Conservation (phyloP, 805 yeast species). For the Middelhovenomyces tepae region DNA sequence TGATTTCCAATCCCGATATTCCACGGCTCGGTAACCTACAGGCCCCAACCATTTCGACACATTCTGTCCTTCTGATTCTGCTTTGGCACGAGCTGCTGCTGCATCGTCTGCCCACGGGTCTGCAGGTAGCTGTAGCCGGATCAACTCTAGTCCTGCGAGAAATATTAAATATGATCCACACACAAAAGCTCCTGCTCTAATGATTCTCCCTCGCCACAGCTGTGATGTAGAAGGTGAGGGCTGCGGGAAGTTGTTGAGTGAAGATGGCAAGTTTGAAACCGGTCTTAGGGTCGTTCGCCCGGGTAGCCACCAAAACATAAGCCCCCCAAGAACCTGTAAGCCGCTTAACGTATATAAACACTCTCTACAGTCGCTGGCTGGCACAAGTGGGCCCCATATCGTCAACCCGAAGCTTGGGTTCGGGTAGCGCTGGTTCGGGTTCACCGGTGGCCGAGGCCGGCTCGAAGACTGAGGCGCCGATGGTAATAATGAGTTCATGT, state of each 20-base stretch:
- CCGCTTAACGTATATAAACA: slow-evolving; percentile 48
- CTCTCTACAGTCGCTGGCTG: slow-evolving; percentile 55
- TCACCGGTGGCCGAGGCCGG: too few species aligned
- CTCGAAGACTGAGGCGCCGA: too few species aligned
- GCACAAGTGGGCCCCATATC: slow-evolving; percentile 65
- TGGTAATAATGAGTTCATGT: too few species aligned
- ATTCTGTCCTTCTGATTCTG: slow-evolving; percentile 38
- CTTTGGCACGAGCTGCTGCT: slow-evolving; percentile 40
- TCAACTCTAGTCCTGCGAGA: slow-evolving; percentile 47
- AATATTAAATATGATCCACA: slow-evolving; percentile 43
- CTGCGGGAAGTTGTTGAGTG: slow-evolving; percentile 1
- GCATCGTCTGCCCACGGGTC: slow-evolving; percentile 77
- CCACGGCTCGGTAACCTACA: slow-evolving; percentile 44
- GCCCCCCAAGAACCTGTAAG: slow-evolving; percentile 34
- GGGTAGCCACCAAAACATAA: slow-evolving; percentile 16
- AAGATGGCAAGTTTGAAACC: not conserved
- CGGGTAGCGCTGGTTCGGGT: slow-evolving; percentile 10
- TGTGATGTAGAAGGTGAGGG: slow-evolving; percentile 11
- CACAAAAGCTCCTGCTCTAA: slow-evolving; percentile 27
- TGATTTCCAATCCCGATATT: slow-evolving; percentile 22
- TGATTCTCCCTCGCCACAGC: slow-evolving; percentile 23
- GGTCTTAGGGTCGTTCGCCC: slow-evolving; percentile 8
- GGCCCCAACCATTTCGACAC: slow-evolving; percentile 66
- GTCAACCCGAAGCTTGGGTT: slow-evolving; percentile 51
- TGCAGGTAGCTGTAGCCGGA: slow-evolving; percentile 35